Conservation (phyloP, 306 rosid species). For the Mimosa bimucronata region DNA sequence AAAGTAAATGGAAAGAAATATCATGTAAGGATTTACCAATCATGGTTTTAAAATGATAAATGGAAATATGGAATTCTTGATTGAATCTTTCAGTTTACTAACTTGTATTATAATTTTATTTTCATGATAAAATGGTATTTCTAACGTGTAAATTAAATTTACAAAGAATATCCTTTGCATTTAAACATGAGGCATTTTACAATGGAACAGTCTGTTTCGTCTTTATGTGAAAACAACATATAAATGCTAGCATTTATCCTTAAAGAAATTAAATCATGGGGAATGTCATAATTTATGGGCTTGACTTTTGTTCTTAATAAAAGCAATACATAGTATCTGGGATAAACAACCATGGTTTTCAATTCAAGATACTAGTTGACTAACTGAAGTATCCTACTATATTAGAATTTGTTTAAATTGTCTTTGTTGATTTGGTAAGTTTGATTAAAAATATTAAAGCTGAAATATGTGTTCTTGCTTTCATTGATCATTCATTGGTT, state of each 20-base stretch:
- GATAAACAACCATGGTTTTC: neutral
- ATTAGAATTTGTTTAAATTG: neutral
- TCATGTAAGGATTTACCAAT: too few relatives aligned
- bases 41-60: too few relatives aligned
- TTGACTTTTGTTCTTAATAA: slow-evolving; percentile 5
- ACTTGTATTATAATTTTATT: neutral
- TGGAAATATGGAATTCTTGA: too few relatives aligned
- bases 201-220: neutral
- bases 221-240: neutral
- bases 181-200: neutral
- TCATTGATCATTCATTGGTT: too few relatives aligned
- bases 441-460: too few relatives aligned
- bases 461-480: too few relatives aligned
- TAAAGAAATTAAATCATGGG: slow-evolving; percentile 13
- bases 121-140: neutral
- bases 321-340: too few relatives aligned
- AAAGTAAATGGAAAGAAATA: too few relatives aligned
- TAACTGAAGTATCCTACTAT: neutral
- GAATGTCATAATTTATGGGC: slow-evolving; percentile 11
- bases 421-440: neutral
- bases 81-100: neutral
- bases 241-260: neutral
- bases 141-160: neutral
- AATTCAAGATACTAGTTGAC: neutral
- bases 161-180: neutral